phyloP scores from a whole-genome alignment of 371 early-diverging fungal genomes.

The Mycotypha africana region DNA sequence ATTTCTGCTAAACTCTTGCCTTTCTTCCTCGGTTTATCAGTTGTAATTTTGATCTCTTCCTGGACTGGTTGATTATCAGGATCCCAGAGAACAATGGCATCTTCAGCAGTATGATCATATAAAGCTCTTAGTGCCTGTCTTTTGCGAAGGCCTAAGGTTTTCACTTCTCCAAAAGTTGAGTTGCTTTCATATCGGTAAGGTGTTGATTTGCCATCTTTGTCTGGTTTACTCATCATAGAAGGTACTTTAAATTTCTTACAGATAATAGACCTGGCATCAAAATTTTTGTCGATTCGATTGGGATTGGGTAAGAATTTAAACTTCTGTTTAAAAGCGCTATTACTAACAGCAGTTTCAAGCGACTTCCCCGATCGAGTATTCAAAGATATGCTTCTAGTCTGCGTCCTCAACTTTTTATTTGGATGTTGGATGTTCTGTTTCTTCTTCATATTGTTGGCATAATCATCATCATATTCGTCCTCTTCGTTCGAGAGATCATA shows the following conservation, averaged over 20 bases:
- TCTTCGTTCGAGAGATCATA: no score
- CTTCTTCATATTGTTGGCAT: no score
- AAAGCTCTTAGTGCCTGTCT: slow-evolving; percentile 45
- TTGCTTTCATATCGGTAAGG: background rate
- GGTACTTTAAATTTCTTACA: slow-evolving; percentile 36
- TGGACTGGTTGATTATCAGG: slow-evolving; percentile 55
- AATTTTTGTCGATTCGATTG: slow-evolving; percentile 19
- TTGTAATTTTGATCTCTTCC: slow-evolving; percentile 27
- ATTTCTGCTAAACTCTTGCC: slow-evolving; percentile 45
- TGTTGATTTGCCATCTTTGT: background rate
- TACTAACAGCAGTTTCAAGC: no score
- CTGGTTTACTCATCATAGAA: slow-evolving; percentile 12
- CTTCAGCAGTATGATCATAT: slow-evolving; percentile 82
- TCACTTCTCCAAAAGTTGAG: slow-evolving; percentile 6
- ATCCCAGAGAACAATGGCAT: slow-evolving; percentile 81
- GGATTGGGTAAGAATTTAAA: slow-evolving; percentile 16
- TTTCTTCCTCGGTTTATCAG: slow-evolving; percentile 20
- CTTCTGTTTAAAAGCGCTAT: slow-evolving; percentile 12
- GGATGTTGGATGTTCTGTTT: no score
- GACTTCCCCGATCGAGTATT: no score
- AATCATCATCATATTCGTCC: no score
- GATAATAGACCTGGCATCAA: slow-evolving; percentile 26
- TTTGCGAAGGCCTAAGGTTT: slow-evolving; percentile 17
- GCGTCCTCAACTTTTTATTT: no score
- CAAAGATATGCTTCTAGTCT: no score